Percentiles rank a stretch among this genome's conserved stretches.
Conservation (phyloP, 2,329 filamentous ascomycete genomes). For the Moelleriella libera region DNA sequence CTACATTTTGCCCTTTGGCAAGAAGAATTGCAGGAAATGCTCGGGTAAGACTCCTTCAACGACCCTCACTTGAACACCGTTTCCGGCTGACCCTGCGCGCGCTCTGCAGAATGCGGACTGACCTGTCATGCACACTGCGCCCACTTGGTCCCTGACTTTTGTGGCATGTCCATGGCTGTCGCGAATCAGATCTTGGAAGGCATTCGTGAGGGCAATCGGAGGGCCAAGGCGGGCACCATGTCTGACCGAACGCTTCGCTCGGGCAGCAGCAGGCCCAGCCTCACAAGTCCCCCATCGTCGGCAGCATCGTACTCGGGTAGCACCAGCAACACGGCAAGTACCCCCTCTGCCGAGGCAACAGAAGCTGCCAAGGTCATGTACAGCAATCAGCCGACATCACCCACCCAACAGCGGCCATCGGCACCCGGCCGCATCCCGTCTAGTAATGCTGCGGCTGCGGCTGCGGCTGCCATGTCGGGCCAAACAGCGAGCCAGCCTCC, state of each 20-base stretch:
- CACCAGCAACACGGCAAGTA: conserved; percentile 1
- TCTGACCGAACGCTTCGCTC: conserved; percentile 54
- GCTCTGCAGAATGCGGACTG: conserved; percentile 61
- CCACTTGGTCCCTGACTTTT: conserved; percentile 95
- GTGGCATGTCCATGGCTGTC: conserved; percentile 96
- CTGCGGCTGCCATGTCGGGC: conserved; percentile 44
- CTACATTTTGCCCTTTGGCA: conserved; percentile 86
- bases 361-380: conserved; percentile 54
- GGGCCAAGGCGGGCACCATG: conserved; percentile 42
- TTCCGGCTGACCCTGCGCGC: not conserved
- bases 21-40: conserved; percentile 90
- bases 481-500: conserved; percentile 18
- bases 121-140: conserved; percentile 86
- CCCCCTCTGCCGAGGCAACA: conserved; percentile 30
- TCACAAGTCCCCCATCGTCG: conserved; percentile 20
- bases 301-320: conserved; percentile 21
- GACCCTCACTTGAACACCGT: not conserved
- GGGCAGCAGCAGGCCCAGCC: conserved; percentile 28
- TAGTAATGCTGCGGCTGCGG: conserved; percentile 41
- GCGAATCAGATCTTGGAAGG: conserved; percentile 88
- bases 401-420: conserved; percentile 32
- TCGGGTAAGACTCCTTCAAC: conserved; percentile 41
- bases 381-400: conserved; percentile 34
- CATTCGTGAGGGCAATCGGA: conserved; percentile 64
- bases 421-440: conserved; percentile 41